Percentiles rank a stretch among this genome's conserved stretches.
These are phyloP conservation scores for Amaranthus cruentus DNA, from an alignment of 148 eudicot genomes.

Conservation along the genomic window DNA sequence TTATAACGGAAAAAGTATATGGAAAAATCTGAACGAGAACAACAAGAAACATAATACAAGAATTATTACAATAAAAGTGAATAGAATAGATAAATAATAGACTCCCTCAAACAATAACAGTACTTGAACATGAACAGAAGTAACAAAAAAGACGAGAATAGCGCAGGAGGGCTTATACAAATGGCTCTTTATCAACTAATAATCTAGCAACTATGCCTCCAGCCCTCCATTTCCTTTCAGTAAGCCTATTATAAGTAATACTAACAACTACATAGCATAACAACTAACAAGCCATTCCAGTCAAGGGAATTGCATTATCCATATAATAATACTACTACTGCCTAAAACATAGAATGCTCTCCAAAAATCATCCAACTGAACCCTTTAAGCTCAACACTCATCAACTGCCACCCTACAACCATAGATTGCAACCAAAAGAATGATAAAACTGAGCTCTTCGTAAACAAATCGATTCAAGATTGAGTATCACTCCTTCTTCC, in stretches of 20 bases:
- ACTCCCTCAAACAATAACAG: slow-evolving; percentile 15
- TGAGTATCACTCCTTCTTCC: slow-evolving; percentile 36
- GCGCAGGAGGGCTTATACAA: slow-evolving; percentile 9
- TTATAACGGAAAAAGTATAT: too few species aligned
- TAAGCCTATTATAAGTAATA: background rate
- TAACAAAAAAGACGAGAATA: slow-evolving; percentile 21
- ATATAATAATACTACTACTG: background rate
- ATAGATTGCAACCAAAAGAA: too few species aligned
- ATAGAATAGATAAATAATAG: background rate
- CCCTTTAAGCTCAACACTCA: background rate
- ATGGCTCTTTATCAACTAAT: background rate
- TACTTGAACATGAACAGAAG: slow-evolving; percentile 15
- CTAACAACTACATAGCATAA: background rate
- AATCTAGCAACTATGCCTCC: slow-evolving; percentile 6
- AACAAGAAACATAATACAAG: background rate
- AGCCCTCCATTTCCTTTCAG: slow-evolving; percentile 18
- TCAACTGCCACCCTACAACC: too few species aligned
- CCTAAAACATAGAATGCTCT: slow-evolving; percentile 5
- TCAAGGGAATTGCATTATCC: slow-evolving; percentile 17
- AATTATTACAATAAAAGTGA: background rate
- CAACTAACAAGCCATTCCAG: slow-evolving; percentile 8
- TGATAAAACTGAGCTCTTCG: background rate
- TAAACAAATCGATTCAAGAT: slow-evolving; percentile 7
- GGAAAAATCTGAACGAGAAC: too few species aligned
- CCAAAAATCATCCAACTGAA: background rate